Base-by-base conservation (phyloP, 306 rosid species). In the Luffa acutangula region DNA sequence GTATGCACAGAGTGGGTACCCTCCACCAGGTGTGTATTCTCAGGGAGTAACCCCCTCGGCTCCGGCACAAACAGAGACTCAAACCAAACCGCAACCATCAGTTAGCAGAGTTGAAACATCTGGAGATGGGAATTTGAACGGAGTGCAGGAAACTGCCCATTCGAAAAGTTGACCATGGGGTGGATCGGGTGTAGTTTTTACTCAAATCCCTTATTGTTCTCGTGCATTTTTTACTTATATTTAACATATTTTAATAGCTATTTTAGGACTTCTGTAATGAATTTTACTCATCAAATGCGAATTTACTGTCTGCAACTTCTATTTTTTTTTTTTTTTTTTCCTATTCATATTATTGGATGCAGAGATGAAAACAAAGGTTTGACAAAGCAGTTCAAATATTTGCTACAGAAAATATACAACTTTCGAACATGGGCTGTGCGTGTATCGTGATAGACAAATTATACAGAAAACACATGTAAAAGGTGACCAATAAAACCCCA, bases 1-100 rank as follows among this genome's bases (percentile, higher is more conserved):
- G 34, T 82, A 87, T 66, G 88, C 78, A 59, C 85, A 84, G 45
- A 72, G 75, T 62, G 87, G 78, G 59, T 73, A 87, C 81, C 72
- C 80, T 41, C 85, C 82, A 64, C 79, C 85, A 64, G 82, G 77
- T 31, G 62, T 17, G 31, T 74, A 82, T 65, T 71, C 60, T 31
- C 82, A 82, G 56, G 80, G n/a, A 49, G 70, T 80, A 39, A 78
- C 75, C 36, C 79, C 74, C 4, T 56, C 67, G 45, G 78, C 78
- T 67, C 75, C 76, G 4, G 79, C 81, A 45, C 78, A 80, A 77
- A 78, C 31, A 2, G 82, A 66, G 77, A 76, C 53, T 37, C 79
- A 80, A 49, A 34, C 62, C 51, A 83, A 87, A 37, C 56, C 78
- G n/a, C 70, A 70, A 78, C 78, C 31, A 53, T 80, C 78, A 15